Evolutionary conservation across 345 rosid species (phyloP).

Genomic region (Populus davidiana): DNA sequence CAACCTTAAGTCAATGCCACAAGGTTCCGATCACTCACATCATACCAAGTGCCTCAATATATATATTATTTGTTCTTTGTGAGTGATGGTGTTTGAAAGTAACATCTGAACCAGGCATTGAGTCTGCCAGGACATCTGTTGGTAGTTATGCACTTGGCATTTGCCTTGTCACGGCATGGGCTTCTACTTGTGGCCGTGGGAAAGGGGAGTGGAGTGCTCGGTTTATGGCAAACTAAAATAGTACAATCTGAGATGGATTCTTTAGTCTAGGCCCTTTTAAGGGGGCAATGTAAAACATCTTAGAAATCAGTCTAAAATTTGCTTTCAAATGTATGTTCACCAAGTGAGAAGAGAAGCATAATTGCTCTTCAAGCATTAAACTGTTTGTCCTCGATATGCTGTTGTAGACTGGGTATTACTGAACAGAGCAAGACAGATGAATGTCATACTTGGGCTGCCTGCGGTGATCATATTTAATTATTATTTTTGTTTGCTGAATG

Average conservation of each 20-base stretch:
- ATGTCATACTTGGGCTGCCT: background rate
- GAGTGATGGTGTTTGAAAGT: background rate
- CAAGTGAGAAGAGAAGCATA: constrained; percentile 1
- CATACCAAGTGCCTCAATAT: background rate
- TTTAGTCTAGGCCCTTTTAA: background rate
- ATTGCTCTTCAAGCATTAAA: constrained; percentile 1
- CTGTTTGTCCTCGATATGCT: background rate
- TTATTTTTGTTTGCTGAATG: background rate
- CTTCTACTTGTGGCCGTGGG: background rate
- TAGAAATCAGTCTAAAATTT: background rate
- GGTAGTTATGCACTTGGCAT: background rate
- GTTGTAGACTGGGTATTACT: constrained; percentile 3
- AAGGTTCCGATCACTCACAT: background rate
- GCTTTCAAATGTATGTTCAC: background rate
- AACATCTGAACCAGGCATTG: background rate
- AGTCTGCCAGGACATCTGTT: background rate
- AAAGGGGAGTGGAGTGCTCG: background rate
- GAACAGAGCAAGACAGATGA: background rate
- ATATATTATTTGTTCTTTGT: background rate
- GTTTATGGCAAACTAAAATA: background rate
- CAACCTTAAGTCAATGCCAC: background rate
- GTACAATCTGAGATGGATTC: background rate
- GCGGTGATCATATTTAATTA: background rate
- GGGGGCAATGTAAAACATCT: background rate
- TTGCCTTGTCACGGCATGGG: background rate